Evolutionary conservation across 176 grass and related monocot genomes (phyloP).

Genomic region (Zoysia pacifica): DNA sequence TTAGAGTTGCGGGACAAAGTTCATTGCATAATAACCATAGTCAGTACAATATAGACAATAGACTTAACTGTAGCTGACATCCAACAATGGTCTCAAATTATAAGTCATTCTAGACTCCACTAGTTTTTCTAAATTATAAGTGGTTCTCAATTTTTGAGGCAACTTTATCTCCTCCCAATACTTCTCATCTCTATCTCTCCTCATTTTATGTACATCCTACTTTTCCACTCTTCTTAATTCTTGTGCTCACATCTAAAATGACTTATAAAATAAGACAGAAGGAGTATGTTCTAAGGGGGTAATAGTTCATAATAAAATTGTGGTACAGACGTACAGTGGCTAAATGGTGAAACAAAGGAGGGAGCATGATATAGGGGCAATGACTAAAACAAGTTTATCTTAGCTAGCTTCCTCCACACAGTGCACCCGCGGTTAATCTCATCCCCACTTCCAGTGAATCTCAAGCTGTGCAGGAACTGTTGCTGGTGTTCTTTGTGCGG

Average conservation of each 20-base stretch:
- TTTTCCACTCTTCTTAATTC: no score
- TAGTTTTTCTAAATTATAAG: no score
- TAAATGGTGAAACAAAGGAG: conserved; percentile 25
- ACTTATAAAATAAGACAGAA: no score
- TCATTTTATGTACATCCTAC: neutral
- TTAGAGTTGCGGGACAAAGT: neutral
- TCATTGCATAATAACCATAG: conserved; percentile 22
- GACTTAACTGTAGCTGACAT: conserved; percentile 2
- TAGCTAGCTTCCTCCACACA: conserved; percentile 78
- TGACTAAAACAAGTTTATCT: conserved; percentile 34
- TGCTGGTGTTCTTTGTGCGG: conserved; percentile 40
- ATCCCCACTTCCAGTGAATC: conserved; percentile 57
- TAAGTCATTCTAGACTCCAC: neutral
- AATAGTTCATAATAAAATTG: neutral
- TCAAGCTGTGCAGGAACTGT: conserved; percentile 79
- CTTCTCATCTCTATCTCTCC: no score
- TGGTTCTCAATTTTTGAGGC: no score
- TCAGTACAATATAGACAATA: conserved; percentile 14
- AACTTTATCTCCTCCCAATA: no score
- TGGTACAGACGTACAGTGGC: neutral
- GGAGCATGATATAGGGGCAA: conserved; percentile 3
- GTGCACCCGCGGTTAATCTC: conserved; percentile 91
- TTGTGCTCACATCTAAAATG: no score
- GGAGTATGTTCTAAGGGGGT: neutral
- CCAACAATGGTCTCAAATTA: conserved; percentile 21